phyloP scores from a whole-genome alignment of 202 grass and related monocot genomes.

The Carex arenaria region DNA sequence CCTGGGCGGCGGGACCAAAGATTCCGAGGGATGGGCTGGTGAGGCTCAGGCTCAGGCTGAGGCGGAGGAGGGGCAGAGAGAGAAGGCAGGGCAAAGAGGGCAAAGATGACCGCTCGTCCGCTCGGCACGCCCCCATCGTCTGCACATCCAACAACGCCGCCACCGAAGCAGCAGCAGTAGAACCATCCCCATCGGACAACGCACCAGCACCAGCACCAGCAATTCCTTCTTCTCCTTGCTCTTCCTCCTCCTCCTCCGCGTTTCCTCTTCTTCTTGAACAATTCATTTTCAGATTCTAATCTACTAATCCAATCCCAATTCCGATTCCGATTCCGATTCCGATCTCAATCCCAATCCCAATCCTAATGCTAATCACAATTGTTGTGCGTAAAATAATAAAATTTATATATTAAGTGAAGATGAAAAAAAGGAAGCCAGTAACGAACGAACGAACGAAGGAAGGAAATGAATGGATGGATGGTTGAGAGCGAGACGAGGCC shows the following conservation, averaged over 20 bases:
- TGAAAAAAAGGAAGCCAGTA: too few relatives aligned
- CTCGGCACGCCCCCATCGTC: constrained; percentile 75
- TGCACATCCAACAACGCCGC: constrained; percentile 19
- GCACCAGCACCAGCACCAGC: too few relatives aligned
- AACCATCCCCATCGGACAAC: not conserved
- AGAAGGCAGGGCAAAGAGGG: constrained; percentile 22
- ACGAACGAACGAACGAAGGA: too few relatives aligned
- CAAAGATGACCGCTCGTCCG: constrained; percentile 64
- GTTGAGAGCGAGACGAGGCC: too few relatives aligned
- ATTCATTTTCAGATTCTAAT: not conserved
- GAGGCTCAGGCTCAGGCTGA: constrained; percentile 44
- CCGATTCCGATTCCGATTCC: not conserved
- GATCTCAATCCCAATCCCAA: not conserved
- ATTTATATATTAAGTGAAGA: too few relatives aligned
- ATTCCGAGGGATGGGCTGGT: constrained; percentile 1
- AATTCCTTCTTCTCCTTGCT: not conserved
- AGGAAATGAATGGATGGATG: too few relatives aligned
- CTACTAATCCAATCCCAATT: not conserved
- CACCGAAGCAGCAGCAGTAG: too few relatives aligned
- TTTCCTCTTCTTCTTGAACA: not conserved
- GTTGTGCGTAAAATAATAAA: too few relatives aligned
- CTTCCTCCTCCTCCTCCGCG: not conserved
- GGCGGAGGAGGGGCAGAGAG: constrained; percentile 21
- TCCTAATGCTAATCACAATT: not conserved
- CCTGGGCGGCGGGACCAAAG: constrained; percentile 37